phyloP scores from a whole-genome alignment of 1,284 basidiomycete species.

The Boletus hoseneyae region DNA sequence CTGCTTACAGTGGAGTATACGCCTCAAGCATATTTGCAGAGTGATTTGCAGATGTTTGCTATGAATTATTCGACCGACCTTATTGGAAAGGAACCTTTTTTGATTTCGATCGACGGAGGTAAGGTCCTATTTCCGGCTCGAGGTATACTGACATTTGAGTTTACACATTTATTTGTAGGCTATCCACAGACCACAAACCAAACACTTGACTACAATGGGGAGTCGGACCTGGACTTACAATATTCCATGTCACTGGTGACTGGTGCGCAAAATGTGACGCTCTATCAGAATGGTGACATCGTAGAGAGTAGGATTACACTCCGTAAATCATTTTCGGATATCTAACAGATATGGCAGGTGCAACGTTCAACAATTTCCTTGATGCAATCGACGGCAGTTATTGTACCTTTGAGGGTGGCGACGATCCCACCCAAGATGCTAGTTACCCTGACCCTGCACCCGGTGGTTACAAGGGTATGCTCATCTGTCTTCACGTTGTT shows the following conservation, averaged over 20 bases:
- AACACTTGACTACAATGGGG: constrained; percentile 40
- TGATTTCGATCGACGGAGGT: constrained; percentile 22
- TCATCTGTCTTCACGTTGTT: neutral
- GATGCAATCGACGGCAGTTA: constrained; percentile 40
- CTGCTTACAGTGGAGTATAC: constrained; percentile 40
- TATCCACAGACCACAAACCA: constrained; percentile 32
- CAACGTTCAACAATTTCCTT: constrained; percentile 44
- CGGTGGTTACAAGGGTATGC: constrained; percentile 38
- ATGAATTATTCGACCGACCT: constrained; percentile 22
- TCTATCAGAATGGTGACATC: constrained; percentile 47
- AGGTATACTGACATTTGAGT: neutral
- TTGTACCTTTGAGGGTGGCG: constrained; percentile 44
- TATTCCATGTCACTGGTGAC: constrained; percentile 45
- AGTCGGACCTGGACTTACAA: constrained; percentile 29
- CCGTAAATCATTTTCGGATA: neutral
- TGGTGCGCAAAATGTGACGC: constrained; percentile 37
- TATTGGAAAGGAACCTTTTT: constrained; percentile 1
- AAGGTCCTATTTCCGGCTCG: neutral
- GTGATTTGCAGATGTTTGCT: constrained; percentile 44
- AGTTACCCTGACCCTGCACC: constrained; percentile 49
- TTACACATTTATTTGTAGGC: constrained; percentile 1
- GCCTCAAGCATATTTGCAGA: constrained; percentile 34
- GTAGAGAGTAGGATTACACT: constrained; percentile 30
- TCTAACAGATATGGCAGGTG: constrained; percentile 26
- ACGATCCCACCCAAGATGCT: constrained; percentile 46